phyloP scores from a whole-genome alignment of 805 yeast species.

The Metschnikowia shivogae region DNA sequence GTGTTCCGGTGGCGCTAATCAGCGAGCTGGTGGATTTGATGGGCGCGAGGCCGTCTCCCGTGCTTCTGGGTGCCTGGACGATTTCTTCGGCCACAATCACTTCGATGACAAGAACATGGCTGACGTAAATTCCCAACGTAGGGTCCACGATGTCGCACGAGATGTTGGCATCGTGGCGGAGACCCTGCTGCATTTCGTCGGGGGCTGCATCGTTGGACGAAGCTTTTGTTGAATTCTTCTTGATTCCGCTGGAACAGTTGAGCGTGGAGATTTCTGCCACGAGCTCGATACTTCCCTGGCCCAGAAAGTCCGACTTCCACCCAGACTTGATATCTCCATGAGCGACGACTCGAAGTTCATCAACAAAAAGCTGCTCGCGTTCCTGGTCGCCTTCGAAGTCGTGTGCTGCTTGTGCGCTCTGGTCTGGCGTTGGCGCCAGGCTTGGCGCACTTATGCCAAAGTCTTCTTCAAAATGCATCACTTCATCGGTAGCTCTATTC shows the following conservation, averaged over 20 bases:
- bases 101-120: conserved; percentile 77
- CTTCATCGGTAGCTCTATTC: conserved; percentile 17
- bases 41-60: conserved; percentile 22
- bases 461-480: conserved; percentile 16
- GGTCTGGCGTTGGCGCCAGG: not conserved
- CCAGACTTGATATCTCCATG: conserved; percentile 84
- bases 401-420: not conserved
- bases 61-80: conserved; percentile 20
- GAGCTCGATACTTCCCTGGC: conserved; percentile 73
- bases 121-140: conserved; percentile 68
- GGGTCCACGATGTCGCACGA: conserved; percentile 83
- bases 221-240: conserved; percentile 41
- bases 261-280: conserved; percentile 66
- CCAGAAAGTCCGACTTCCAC: conserved; percentile 90
- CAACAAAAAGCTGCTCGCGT: conserved; percentile 44
- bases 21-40: conserved; percentile 21
- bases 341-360: conserved; percentile 69
- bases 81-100: conserved; percentile 92
- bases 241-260: conserved; percentile 50
- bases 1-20: conserved; percentile 1
- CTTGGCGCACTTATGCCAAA: conserved; percentile 2
- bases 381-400: not conserved
- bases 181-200: conserved; percentile 25
- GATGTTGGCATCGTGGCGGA: conserved; percentile 47
- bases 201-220: conserved; percentile 34